Conservation (phyloP, 2,329 filamentous ascomycete genomes). For the Apiospora kogelbergensis region DNA sequence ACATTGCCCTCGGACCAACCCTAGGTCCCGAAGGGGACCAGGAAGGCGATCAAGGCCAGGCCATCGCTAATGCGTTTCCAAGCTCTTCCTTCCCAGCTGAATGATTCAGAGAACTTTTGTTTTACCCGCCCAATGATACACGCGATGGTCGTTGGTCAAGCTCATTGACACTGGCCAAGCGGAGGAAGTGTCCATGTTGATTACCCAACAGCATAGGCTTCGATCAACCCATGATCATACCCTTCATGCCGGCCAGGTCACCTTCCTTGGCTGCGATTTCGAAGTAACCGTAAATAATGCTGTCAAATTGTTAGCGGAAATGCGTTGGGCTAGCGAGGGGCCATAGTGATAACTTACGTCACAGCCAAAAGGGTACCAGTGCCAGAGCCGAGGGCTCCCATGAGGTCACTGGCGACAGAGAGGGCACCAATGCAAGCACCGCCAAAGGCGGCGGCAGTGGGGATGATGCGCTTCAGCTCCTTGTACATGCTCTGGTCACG, state of each 20-base stretch:
- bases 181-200: neutral
- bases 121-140: constrained; percentile 9
- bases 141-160: constrained; percentile 6
- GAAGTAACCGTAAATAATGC: constrained; percentile 99
- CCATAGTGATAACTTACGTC: constrained; percentile 68
- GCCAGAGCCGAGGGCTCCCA: constrained; percentile 93
- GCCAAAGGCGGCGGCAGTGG: constrained; percentile 95
- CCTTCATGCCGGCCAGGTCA: constrained; percentile 81
- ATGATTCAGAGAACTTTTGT: constrained; percentile 10
- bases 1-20: neutral
- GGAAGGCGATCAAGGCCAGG: neutral
- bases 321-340: neutral
- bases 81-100: constrained; percentile 1
- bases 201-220: neutral
- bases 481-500: constrained; percentile 99
- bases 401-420: constrained; percentile 90
- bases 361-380: constrained; percentile 98
- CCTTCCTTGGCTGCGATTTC: constrained; percentile 99
- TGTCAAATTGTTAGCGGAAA: constrained; percentile 38
- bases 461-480: constrained; percentile 98
- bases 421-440: constrained; percentile 98
- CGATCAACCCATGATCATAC: constrained; percentile 69
- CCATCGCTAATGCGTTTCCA: constrained; percentile 10
- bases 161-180: constrained; percentile 9
- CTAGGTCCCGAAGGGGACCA: neutral